Conservation (phyloP, 2,329 filamentous ascomycete genomes). For the Kalaharituber pfeilii region DNA sequence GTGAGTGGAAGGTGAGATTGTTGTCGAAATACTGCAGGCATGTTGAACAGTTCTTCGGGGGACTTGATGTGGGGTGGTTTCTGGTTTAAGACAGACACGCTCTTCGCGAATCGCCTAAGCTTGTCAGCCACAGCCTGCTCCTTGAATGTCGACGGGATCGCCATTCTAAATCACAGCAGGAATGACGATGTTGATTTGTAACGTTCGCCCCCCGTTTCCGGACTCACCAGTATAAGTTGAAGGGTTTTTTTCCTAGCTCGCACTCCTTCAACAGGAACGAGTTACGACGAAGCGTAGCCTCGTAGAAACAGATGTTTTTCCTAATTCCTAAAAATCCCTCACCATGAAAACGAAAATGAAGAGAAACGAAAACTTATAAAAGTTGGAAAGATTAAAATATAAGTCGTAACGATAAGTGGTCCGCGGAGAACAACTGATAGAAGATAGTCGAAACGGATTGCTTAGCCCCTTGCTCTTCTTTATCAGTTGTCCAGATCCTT, state of each 20-base stretch:
- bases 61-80: slow-evolving; percentile 4
- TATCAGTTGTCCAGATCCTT: neutral
- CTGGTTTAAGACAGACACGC: slow-evolving; percentile 11
- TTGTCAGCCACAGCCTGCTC: slow-evolving; percentile 18
- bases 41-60: slow-evolving; percentile 7
- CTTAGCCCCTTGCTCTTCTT: neutral
- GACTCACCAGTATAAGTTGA: slow-evolving; percentile 16
- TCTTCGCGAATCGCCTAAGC: slow-evolving; percentile 14
- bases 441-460: neutral
- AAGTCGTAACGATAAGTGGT: neutral
- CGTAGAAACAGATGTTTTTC: slow-evolving; percentile 1
- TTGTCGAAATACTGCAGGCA: slow-evolving; percentile 15
- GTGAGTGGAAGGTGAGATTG: slow-evolving; percentile 17
- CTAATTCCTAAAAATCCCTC: neutral
- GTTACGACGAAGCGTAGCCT: slow-evolving; percentile 18
- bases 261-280: slow-evolving; percentile 12
- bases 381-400: slow-evolving; percentile 6
- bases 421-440: too few relatives aligned
- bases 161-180: slow-evolving; percentile 11
- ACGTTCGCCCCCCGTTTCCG: slow-evolving; percentile 7
- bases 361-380: slow-evolving; percentile 1
- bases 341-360: neutral
- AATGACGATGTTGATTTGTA: slow-evolving; percentile 3
- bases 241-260: neutral
- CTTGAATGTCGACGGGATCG: slow-evolving; percentile 10